Base-by-base conservation (phyloP, 768 basidiomycete genomes). In the Butyriboletus loyo region DNA sequence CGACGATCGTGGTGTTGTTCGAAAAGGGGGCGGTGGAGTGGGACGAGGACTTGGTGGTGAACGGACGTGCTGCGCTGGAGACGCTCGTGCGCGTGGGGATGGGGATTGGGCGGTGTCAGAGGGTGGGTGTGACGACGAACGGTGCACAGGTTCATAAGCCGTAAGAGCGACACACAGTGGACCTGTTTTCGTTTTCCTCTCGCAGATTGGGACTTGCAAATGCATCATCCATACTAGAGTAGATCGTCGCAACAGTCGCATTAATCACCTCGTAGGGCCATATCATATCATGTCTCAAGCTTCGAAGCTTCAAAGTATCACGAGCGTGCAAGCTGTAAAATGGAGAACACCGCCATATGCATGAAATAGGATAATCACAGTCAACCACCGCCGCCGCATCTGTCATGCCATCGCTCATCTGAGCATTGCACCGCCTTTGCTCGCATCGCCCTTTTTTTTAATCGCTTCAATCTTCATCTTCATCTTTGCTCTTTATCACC, bases 11-110 rank as follows among this genome's bases (percentile, higher is more conserved):
- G 36, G 71, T 91, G 39, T 68, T 98, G 17, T 94, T 98, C 60
- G 92, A 94, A 70, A 91, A 86, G 64, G 89, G 87, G 7, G 79
- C 72, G 4, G 80, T 98, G 14, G 77, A 86, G 63, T 99, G 93
- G 88, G 96, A 98, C 61, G 89, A 94, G 57, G 95, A 98, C 68
- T 68, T 97, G 17, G 59, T 93, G 30, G 76, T 87, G 50, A 97
- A 97, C 67, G 86, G 89, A n/a, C 73, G 77, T 28, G 89, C 90
- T 3, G 83, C 85, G n/a, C 76, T 98, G 22, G 92, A 95, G 73
- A 95, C 92, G 0, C 80, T 94, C 24, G 91, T 95, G 8, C 84
- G 89, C 30, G 89, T 90, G 44, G 91, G 92, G 10, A 90, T 86
- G 85, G 87, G 91, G 15, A 80, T 97, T 59, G 93, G 94, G 21